Conservation (phyloP, 352 stramenopile genomes). For the Phytopythium ostracodes region DNA sequence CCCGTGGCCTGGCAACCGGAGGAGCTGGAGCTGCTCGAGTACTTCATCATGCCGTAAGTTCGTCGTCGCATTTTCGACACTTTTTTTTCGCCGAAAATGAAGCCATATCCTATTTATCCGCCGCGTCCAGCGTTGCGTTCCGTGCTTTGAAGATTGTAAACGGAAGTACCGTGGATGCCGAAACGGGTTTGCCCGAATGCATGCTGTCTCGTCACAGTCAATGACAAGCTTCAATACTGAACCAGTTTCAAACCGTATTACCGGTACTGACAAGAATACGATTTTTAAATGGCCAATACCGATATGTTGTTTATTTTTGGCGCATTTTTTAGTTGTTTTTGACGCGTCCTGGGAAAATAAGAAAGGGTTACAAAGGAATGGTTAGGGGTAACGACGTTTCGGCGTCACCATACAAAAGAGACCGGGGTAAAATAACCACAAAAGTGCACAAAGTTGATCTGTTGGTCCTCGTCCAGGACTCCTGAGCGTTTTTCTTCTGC, state of each 20-base stretch:
- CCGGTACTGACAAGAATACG: background rate
- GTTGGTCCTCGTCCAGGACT: too few species aligned
- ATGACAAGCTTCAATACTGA: too few species aligned
- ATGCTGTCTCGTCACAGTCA: too few species aligned
- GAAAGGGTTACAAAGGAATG: too few species aligned
- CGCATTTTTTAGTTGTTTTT: background rate
- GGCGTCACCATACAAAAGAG: too few species aligned
- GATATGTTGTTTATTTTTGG: background rate
- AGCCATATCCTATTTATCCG: background rate
- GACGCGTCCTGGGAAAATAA: background rate
- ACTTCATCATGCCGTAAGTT: conserved; percentile 55
- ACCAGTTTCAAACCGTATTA: too few species aligned
- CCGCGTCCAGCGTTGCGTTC: background rate
- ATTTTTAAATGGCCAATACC: background rate
- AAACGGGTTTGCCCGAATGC: too few species aligned
- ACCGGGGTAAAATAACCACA: too few species aligned
- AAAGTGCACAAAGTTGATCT: too few species aligned
- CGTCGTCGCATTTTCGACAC: background rate
- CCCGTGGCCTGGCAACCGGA: conserved; percentile 32
- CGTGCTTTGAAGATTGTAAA: background rate
- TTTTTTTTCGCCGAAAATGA: background rate
- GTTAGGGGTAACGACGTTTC: too few species aligned
- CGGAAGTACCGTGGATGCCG: too few species aligned
- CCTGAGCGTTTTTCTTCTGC: too few species aligned
- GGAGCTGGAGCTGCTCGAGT: conserved; percentile 63